These are phyloP conservation scores for Irpex rosettiformis DNA, from an alignment of 1,284 basidiomycete genomes.

Conservation along the genomic window DNA sequence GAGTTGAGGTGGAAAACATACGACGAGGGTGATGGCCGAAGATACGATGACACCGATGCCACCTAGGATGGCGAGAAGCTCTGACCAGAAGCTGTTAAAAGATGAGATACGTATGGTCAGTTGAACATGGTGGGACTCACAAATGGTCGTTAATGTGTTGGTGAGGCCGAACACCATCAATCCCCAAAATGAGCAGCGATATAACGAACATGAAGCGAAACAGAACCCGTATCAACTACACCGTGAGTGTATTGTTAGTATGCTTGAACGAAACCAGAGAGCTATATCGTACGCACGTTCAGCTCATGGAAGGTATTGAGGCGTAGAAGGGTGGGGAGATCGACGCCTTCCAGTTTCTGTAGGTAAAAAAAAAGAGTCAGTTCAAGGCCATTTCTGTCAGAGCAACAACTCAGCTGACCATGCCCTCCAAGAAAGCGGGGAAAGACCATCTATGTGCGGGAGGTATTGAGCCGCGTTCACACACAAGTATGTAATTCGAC, in stretches of 20 bases:
- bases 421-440: slow-evolving; percentile 54
- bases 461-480: neutral
- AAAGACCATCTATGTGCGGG: slow-evolving; percentile 51
- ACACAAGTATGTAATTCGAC: slow-evolving; percentile 18
- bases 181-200: slow-evolving; percentile 59
- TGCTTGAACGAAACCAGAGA: neutral
- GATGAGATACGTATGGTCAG: neutral
- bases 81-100: slow-evolving; percentile 35
- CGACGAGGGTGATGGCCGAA: slow-evolving; percentile 69
- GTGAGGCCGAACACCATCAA: slow-evolving; percentile 62
- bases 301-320: slow-evolving; percentile 76
- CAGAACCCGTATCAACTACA: slow-evolving; percentile 60
- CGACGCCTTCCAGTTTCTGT: slow-evolving; percentile 57
- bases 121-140: slow-evolving; percentile 24
- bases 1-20: slow-evolving; percentile 32
- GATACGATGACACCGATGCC: slow-evolving; percentile 62
- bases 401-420: slow-evolving; percentile 40
- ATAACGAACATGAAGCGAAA: slow-evolving; percentile 68
- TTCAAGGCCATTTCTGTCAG: neutral
- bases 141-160: slow-evolving; percentile 60
- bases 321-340: slow-evolving; percentile 58
- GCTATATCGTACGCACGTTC: slow-evolving; percentile 47
- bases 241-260: neutral
- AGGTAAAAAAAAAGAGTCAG: slow-evolving; percentile 2
- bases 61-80: slow-evolving; percentile 55